Percentiles rank a stretch among this genome's conserved stretches.
Evolutionary conservation across 2,329 filamentous ascomycete species (phyloP).

Genomic region (Arthrobotrys conoides): DNA sequence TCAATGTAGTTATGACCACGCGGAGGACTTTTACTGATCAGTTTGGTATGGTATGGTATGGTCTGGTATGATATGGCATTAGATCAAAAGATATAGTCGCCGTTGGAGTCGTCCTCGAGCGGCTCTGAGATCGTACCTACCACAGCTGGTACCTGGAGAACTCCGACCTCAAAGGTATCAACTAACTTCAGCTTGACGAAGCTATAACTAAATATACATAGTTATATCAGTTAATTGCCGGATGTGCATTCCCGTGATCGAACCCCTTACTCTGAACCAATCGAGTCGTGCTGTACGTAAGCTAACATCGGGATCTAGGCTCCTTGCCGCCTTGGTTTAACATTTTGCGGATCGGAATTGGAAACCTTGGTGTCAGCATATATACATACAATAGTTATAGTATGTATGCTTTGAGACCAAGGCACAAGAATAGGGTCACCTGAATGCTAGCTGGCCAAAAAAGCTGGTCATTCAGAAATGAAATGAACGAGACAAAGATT

Average conservation of each 20-base stretch:
- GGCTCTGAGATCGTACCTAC: not conserved
- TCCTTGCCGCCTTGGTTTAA: constrained; percentile 37
- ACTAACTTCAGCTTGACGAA: not conserved
- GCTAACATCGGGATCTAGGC: constrained; percentile 53
- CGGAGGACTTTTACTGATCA: constrained; percentile 28
- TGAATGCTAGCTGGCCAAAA: constrained; percentile 31
- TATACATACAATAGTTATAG: no score
- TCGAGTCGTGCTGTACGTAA: constrained; percentile 30
- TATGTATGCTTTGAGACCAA: constrained; percentile 45
- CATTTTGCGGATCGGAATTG: constrained; percentile 13
- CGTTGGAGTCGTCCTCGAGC: not conserved
- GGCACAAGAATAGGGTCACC: constrained; percentile 54
- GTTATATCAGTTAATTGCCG: constrained; percentile 21
- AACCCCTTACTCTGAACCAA: constrained; percentile 25
- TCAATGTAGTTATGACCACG: constrained; percentile 17
- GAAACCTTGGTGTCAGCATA: constrained; percentile 15
- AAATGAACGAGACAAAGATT: not conserved
- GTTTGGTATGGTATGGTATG: no score
- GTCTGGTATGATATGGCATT: constrained; percentile 16
- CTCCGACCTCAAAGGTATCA: constrained; percentile 31
- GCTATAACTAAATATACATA: not conserved
- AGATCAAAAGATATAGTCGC: not conserved
- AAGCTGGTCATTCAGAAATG: constrained; percentile 36
- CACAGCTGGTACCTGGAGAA: constrained; percentile 10
- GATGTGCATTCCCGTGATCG: constrained; percentile 28